Evolutionary conservation across 1,139 yeast genomes (phyloP).

Genomic region (Saccharomyces pastorianus): DNA sequence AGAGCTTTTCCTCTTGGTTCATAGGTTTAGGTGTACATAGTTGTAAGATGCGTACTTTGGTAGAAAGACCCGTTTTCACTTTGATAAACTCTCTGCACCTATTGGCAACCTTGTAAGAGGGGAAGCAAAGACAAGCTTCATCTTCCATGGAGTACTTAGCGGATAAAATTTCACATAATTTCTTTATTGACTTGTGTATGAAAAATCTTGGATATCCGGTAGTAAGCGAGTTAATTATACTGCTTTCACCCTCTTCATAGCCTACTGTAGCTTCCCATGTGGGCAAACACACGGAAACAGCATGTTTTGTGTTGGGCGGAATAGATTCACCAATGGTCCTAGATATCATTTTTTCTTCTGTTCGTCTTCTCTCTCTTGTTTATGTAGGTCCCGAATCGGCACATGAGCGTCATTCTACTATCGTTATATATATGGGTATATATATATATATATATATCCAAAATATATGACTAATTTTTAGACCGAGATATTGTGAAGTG

Average conservation of each 20-base stretch:
- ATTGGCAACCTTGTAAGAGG: slow-evolving; percentile 70
- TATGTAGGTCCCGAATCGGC: neutral
- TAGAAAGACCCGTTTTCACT: slow-evolving; percentile 11
- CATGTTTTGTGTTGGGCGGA: slow-evolving; percentile 84
- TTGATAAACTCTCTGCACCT: slow-evolving; percentile 74
- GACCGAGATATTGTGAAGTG: neutral
- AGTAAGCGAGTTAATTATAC: slow-evolving; percentile 71
- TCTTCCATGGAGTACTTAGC: slow-evolving; percentile 68
- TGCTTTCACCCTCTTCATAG: slow-evolving; percentile 80
- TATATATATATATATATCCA: neutral
- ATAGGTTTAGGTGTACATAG: slow-evolving; percentile 66
- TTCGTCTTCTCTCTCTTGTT: slow-evolving; percentile 16
- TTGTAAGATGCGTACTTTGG: slow-evolving; percentile 64
- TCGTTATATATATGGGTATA: too few species aligned
- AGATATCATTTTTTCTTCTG: slow-evolving; percentile 70
- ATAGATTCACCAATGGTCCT: slow-evolving; percentile 63
- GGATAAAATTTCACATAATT: slow-evolving; percentile 41
- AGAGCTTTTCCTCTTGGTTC: slow-evolving; percentile 49
- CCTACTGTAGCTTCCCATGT: slow-evolving; percentile 87
- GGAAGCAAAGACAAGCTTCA: slow-evolving; percentile 55
- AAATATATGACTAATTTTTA: neutral
- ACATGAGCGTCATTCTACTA: neutral
- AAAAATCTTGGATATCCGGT: slow-evolving; percentile 89
- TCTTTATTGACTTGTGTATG: slow-evolving; percentile 64
- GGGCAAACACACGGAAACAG: slow-evolving; percentile 88